Evolutionary conservation across 352 stramenopile species (phyloP).

Genomic region (Phytophthora colocasiae): DNA sequence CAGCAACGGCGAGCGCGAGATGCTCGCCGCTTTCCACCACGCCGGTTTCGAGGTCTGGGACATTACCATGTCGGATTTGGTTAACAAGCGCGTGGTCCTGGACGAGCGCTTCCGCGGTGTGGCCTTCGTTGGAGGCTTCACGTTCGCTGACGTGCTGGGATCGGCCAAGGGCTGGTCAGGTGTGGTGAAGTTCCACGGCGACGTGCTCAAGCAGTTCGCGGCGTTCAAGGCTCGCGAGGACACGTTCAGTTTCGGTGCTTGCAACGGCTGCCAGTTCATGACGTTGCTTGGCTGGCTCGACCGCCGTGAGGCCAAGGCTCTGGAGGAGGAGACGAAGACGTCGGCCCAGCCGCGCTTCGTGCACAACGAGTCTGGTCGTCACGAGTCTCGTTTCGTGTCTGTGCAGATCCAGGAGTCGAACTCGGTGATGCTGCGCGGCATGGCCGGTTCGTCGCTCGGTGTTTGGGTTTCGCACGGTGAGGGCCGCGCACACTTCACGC

Average conservation of each 20-base stretch:
- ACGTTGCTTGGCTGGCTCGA: constrained; percentile 98
- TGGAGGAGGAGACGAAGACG: constrained; percentile 63
- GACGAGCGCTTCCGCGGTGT: constrained; percentile 96
- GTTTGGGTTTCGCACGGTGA: constrained; percentile 97
- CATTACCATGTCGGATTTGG: constrained; percentile 97
- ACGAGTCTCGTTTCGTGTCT: constrained; percentile 98
- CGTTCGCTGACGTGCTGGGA: constrained; percentile 98
- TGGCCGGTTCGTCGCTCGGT: constrained; percentile 96
- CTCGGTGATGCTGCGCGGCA: constrained; percentile 97
- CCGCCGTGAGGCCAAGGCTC: constrained; percentile 52
- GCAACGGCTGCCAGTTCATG: constrained; percentile 99
- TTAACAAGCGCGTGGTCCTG: constrained; percentile 91
- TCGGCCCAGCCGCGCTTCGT: constrained; percentile 94
- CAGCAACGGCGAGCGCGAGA: constrained; percentile 99
- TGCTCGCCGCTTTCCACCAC: constrained; percentile 97
- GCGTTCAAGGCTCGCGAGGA: constrained; percentile 95
- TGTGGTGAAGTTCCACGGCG: constrained; percentile 97
- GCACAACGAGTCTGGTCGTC: constrained; percentile 96
- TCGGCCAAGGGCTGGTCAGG: constrained; percentile 99
- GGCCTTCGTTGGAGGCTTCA: constrained; percentile 99
- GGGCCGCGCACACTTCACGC: constrained; percentile 96
- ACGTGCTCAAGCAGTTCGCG: constrained; percentile 97
- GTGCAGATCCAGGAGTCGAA: constrained; percentile 96
- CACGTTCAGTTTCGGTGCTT: constrained; percentile 99
- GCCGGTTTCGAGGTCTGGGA: constrained; percentile 99